Evolutionary conservation across 2,329 filamentous ascomycete genomes (phyloP).

Genomic region (Colletotrichum eleusines): DNA sequence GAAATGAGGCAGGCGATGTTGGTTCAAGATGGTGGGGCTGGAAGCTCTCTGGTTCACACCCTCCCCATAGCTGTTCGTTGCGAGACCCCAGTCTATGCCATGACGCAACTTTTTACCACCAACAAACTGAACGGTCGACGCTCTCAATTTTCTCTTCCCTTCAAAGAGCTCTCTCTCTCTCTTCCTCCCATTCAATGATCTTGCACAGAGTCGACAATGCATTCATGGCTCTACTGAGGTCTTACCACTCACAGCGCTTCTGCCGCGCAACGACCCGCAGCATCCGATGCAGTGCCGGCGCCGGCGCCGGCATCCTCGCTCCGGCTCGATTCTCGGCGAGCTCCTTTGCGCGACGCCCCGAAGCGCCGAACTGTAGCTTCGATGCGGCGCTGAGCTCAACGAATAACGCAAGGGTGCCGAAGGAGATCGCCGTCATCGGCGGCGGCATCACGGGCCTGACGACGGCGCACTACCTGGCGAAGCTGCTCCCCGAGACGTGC

Average conservation of each 20-base stretch:
- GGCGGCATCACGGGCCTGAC: conserved; percentile 87
- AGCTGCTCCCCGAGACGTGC: conserved; percentile 70
- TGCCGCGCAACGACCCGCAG: conserved; percentile 19
- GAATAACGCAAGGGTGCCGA: conserved; percentile 37
- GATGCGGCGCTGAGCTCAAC: background rate
- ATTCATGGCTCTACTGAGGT: conserved; percentile 37
- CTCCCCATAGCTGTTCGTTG: conserved; percentile 12
- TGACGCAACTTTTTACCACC: conserved; percentile 32
- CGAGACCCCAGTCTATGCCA: conserved; percentile 19
- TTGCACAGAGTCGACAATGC: conserved; percentile 19
- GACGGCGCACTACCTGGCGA: conserved; percentile 80
- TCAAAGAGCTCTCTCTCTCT: conserved; percentile 2
- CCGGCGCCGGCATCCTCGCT: background rate
- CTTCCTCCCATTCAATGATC: conserved; percentile 13
- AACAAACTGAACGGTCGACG: background rate
- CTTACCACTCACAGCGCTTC: conserved; percentile 37
- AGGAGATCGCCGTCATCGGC: conserved; percentile 76
- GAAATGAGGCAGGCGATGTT: conserved; percentile 6
- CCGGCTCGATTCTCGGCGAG: conserved; percentile 29
- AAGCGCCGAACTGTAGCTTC: background rate
- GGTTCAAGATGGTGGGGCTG: conserved; percentile 14
- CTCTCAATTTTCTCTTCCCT: background rate
- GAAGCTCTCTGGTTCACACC: conserved; percentile 5
- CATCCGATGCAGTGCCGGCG: background rate
- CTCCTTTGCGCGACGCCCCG: background rate